Percentiles rank a stretch among this genome's conserved stretches.
These are phyloP conservation scores for Penicillium corylophilum DNA, from an alignment of 2,329 filamentous ascomycete species.

Conservation along the genomic window DNA sequence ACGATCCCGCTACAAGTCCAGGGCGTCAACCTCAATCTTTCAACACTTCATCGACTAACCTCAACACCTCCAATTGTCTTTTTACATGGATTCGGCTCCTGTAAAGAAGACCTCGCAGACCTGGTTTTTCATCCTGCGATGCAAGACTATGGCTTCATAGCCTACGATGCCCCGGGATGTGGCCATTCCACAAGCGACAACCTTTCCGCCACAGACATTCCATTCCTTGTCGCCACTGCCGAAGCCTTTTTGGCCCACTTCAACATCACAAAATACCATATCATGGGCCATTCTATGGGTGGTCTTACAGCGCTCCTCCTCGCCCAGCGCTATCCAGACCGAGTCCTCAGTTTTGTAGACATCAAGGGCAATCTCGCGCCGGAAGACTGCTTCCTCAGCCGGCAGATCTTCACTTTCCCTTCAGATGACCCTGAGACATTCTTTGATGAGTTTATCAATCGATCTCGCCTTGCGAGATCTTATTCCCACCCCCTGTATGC, in stretches of 20 bases:
- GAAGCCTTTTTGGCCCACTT: constrained; percentile 20
- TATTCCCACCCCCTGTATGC: constrained; percentile 23
- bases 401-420: constrained; percentile 23
- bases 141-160: constrained; percentile 17
- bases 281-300: constrained; percentile 30
- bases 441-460: constrained; percentile 20
- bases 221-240: constrained; percentile 25
- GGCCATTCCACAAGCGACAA: constrained; percentile 19
- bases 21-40: constrained; percentile 18
- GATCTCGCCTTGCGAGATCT: constrained; percentile 8
- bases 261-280: constrained; percentile 19
- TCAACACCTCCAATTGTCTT: constrained; percentile 21
- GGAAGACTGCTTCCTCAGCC: constrained; percentile 28
- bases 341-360: constrained; percentile 23
- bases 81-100: constrained; percentile 28
- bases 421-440: constrained; percentile 15
- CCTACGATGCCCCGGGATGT: constrained; percentile 27
- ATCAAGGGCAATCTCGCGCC: constrained; percentile 27
- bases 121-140: constrained; percentile 14
- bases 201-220: constrained; percentile 22
- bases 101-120: constrained; percentile 27
- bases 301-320: constrained; percentile 24
- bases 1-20: constrained; percentile 18
- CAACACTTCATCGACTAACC: constrained; percentile 21
- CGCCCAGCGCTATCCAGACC: constrained; percentile 12